Base-by-base conservation (phyloP, 2,329 filamentous ascomycete genomes). In the Helotiales sp. region DNA sequence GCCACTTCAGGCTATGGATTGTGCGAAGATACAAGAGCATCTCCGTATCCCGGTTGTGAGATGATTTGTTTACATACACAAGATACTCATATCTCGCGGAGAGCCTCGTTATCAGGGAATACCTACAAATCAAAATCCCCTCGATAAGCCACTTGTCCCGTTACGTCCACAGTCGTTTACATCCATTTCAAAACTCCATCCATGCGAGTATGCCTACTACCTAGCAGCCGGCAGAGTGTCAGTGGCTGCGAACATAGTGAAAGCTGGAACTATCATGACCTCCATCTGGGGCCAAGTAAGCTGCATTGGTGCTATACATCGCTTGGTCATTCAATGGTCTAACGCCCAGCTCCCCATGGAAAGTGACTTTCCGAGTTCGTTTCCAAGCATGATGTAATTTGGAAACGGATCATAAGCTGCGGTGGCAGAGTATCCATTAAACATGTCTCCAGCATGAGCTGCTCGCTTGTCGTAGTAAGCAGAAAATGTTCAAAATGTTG, bases 351-450 rank as follows among this genome's bases (percentile, higher is more conserved):
- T 76, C 73, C 76, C 82, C 82, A 85, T 15, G 74, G 79, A 42
- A 85, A 76, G 24, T 85, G 64, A 17, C 83, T 82, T 46, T 83
- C 79, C 1, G 71, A 83, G 66, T 17, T 73, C 70, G 42, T 83
- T 77, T 5, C 84, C 83, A 12, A 88, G 77, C 27, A 81, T 74
- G 15, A 81, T 77, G 63, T 86, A 86, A 66, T 87, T 77, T 58
- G 84, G 70, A 63, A 84, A 75, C 0, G 82, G 82, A 65, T 82
- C 80, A 54, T 75, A 74, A 6, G 73, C 75, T 40, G 76, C 75
- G 5, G 40, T 58, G n/a, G 79, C 77, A 27, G 59, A 42, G n/a
- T 59, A 57, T 59, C 79, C 75, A 62, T 75, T 69, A 47, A 81
- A 77, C 9, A 59, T 58, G 65, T 85, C 81, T 0, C 79, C 72